A percentile compares a stretch with the other conserved stretches of the same genome.
These are phyloP conservation scores for Zoysia japonica DNA, from an alignment of 176 grass and related monocot species.

Conservation along the genomic window DNA sequence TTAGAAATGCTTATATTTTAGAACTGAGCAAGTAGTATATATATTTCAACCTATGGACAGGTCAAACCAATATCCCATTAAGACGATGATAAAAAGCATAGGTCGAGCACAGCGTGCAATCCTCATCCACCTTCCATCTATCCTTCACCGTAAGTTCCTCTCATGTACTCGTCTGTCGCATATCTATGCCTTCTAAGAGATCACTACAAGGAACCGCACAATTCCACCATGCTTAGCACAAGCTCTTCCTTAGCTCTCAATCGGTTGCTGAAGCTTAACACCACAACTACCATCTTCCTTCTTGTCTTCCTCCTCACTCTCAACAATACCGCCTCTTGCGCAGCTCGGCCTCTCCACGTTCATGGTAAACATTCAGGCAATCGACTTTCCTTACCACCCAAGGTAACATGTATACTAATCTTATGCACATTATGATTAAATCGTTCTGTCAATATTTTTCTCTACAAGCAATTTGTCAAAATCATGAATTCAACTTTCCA, in stretches of 20 bases:
- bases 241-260: conserved; percentile 34
- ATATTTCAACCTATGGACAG: conserved; percentile 41
- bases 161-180: conserved; percentile 13
- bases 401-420: conserved; percentile 19
- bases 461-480: neutral
- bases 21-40: conserved; percentile 8
- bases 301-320: conserved; percentile 47
- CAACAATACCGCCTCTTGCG: conserved; percentile 29
- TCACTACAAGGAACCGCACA: conserved; percentile 26
- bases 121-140: conserved; percentile 1
- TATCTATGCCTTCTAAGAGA: conserved; percentile 35
- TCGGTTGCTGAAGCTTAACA: conserved; percentile 35
- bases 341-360: conserved; percentile 46
- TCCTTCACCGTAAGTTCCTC: neutral
- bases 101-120: neutral
- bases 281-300: conserved; percentile 38
- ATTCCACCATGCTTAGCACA: conserved; percentile 40
- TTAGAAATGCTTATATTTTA: too few relatives aligned
- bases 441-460: neutral
- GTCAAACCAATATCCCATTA: neutral
- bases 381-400: conserved; percentile 27
- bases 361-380: conserved; percentile 32
- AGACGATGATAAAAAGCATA: neutral
- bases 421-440: conserved; percentile 9
- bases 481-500: neutral